Percentiles rank a stretch among this genome's conserved stretches.
phyloP scores from a whole-genome alignment of 176 grass and related monocot genomes.

The Elymus sibiricus region DNA sequence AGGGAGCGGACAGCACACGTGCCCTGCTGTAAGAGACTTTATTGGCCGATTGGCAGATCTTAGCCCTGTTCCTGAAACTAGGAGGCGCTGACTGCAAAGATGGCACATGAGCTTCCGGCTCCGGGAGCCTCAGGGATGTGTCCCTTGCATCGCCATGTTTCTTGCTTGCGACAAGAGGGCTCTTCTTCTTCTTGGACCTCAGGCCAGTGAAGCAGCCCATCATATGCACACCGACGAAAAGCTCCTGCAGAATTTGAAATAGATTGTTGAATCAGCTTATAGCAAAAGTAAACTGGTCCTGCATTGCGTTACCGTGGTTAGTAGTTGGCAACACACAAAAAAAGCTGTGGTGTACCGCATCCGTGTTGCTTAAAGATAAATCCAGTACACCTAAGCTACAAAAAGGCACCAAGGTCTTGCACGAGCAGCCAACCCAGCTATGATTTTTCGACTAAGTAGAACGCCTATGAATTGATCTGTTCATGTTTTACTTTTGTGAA shows the following conservation, averaged over 20 bases:
- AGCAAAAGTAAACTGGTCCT: conserved; percentile 1
- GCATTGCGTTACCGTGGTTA: neutral
- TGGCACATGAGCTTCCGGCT: conserved; percentile 64
- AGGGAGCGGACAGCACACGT: conserved; percentile 79
- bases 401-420: neutral
- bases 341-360: neutral
- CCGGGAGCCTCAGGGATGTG: conserved; percentile 69
- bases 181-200: conserved; percentile 83
- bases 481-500: neutral
- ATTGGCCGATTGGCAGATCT: conserved; percentile 42
- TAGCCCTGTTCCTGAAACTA: conserved; percentile 80
- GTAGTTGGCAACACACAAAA: conserved; percentile 1
- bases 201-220: conserved; percentile 95
- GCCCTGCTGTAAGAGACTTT: conserved; percentile 50
- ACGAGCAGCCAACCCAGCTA: neutral
- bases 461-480: neutral
- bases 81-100: conserved; percentile 92
- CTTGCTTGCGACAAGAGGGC: conserved; percentile 28
- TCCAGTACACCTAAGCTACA: neutral
- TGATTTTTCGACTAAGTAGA: neutral
- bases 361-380: conserved; percentile 18
- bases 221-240: conserved; percentile 21
- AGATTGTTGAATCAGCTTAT: neutral
- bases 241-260: conserved; percentile 6
- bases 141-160: conserved; percentile 41